Conservation (phyloP, 371 early-diverging fungal genomes). For the Syncephalastrum racemosum region DNA sequence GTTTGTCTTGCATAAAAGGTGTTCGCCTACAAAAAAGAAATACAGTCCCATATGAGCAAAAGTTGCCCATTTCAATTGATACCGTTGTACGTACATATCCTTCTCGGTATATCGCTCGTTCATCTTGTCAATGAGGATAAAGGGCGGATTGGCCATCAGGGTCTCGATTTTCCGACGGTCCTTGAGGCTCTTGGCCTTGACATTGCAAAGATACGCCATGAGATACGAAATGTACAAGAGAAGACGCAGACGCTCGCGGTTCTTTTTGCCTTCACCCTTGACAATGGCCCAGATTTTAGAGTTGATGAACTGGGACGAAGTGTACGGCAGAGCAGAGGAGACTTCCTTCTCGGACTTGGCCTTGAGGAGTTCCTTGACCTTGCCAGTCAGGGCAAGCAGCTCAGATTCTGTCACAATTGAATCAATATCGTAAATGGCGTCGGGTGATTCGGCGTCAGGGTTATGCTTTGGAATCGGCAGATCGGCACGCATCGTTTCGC, state of each 20-base stretch:
- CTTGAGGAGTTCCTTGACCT: conserved; percentile 55
- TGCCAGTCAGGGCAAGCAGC: conserved; percentile 48
- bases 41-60: not conserved
- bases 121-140: conserved; percentile 62
- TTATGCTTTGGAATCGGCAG: conserved; percentile 77
- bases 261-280: conserved; percentile 59
- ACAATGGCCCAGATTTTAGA: conserved; percentile 43
- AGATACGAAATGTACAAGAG: conserved; percentile 74
- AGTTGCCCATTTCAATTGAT: not conserved
- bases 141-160: conserved; percentile 56
- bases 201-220: conserved; percentile 62
- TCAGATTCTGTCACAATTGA: conserved; percentile 66
- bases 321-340: conserved; percentile 42
- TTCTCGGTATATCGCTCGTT: conserved; percentile 68
- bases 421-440: conserved; percentile 74
- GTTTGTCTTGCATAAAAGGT: conserved; percentile 69
- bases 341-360: conserved; percentile 39
- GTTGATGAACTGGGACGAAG: conserved; percentile 51
- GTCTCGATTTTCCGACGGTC: conserved; percentile 51
- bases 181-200: conserved; percentile 49
- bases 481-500: conserved; percentile 47
- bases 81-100: conserved; percentile 33
- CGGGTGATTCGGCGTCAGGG: conserved; percentile 59
- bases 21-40: conserved; percentile 48
- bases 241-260: conserved; percentile 55